Conservation (phyloP, 2,329 filamentous ascomycete genomes). For the Emergomyces pasteurianus region DNA sequence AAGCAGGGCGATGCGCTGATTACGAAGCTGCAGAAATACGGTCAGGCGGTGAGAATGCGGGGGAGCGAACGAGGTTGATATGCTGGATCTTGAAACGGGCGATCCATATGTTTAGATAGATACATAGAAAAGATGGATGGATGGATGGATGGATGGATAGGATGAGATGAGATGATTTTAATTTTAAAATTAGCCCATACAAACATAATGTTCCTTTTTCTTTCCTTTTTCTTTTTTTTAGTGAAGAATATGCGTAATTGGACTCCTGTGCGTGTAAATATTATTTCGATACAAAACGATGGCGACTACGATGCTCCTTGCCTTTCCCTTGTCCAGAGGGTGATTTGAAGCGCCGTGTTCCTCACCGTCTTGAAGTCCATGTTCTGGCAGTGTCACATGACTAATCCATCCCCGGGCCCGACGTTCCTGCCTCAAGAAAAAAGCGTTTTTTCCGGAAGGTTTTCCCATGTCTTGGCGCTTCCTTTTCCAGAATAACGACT, state of each 20-base stretch:
- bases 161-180: neutral
- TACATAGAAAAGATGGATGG: too few species aligned
- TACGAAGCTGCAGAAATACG: conserved; percentile 98
- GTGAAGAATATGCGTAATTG: too few species aligned
- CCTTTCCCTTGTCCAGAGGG: too few species aligned
- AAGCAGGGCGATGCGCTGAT: conserved; percentile 96
- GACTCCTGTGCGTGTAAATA: neutral
- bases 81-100: neutral
- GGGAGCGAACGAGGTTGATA: conserved; percentile 77
- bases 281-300: too few species aligned
- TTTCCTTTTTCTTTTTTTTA: neutral
- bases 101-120: neutral
- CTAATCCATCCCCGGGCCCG: too few species aligned
- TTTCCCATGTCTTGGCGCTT: too few species aligned
- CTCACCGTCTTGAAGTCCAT: neutral
- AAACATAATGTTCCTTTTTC: neutral
- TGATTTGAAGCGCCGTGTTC: too few species aligned
- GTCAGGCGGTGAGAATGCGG: conserved; percentile 84
- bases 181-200: neutral
- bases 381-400: neutral
- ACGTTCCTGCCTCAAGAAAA: too few species aligned
- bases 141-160: neutral
- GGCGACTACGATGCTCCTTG: too few species aligned
- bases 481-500: too few species aligned
- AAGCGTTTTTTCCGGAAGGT: too few species aligned